Conservation (phyloP, 1,284 basidiomycete genomes). For the Rhodotorula sp. region DNA sequence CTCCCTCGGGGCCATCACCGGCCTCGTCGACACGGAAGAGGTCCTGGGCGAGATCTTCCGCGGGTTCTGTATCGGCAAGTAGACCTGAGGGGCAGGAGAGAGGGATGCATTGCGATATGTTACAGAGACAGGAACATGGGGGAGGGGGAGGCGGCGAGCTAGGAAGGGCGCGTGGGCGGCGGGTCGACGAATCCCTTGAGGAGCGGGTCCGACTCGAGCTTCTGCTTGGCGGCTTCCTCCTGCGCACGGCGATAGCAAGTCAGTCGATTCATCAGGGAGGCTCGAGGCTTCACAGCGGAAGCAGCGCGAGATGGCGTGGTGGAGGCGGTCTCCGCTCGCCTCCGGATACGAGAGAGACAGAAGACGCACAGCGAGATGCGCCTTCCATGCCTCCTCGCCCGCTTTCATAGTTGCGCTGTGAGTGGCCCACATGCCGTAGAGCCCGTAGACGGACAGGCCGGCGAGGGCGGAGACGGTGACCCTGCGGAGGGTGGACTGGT, state of each 20-base stretch:
- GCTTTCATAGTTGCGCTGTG: conserved; percentile 35
- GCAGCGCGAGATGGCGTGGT: no score
- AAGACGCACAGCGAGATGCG: conserved; percentile 24
- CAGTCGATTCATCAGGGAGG: not conserved
- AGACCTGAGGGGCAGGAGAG: not conserved
- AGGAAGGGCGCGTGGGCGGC: conserved; percentile 19
- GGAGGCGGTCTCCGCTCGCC: no score
- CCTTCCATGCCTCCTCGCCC: conserved; percentile 28
- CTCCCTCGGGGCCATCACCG: conserved; percentile 76
- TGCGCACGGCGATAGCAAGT: not conserved
- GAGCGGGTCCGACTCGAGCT: conserved; percentile 20
- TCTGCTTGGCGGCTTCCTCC: conserved; percentile 14
- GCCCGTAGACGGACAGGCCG: conserved; percentile 33
- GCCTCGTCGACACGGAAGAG: conserved; percentile 71
- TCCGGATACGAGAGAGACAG: not conserved
- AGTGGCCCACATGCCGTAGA: conserved; percentile 36
- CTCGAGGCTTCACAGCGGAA: no score
- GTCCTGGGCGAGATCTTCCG: conserved; percentile 76
- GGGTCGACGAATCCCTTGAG: conserved; percentile 37
- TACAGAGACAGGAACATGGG: not conserved
- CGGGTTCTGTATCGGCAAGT: conserved; percentile 76
- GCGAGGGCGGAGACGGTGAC: conserved; percentile 34
- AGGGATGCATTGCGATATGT: not conserved
- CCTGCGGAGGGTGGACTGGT: not conserved
- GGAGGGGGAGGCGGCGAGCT: not conserved